phyloP scores from a whole-genome alignment of 345 rosid species.

The Rhodamnia argentea region DNA sequence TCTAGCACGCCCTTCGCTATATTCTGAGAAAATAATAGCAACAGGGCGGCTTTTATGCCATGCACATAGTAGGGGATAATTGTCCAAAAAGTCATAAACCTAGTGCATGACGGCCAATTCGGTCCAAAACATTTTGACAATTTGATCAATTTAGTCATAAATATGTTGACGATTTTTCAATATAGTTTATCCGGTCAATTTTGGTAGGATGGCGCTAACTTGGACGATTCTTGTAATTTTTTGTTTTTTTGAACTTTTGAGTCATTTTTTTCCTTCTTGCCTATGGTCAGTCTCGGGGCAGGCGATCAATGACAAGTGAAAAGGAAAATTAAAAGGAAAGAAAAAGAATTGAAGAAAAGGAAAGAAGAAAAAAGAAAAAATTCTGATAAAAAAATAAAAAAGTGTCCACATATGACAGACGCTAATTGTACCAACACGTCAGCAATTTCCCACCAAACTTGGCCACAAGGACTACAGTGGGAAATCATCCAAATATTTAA shows the following conservation, averaged over 20 bases:
- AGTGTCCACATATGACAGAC: too few species aligned
- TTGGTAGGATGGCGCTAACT: fast-evolving
- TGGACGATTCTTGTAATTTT: background rate
- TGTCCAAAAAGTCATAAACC: background rate
- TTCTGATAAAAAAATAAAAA: too few species aligned
- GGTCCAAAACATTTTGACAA: background rate
- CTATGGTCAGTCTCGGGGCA: too few species aligned
- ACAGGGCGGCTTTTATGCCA: background rate
- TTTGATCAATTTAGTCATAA: background rate
- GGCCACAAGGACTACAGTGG: too few species aligned
- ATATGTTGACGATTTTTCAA: background rate
- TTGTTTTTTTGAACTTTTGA: background rate
- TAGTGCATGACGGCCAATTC: fast-evolving
- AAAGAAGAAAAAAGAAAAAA: too few species aligned
- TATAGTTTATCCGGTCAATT: background rate
- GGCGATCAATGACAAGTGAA: too few species aligned
- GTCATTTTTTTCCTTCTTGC: background rate
- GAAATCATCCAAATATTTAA: too few species aligned
- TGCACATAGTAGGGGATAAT: background rate
- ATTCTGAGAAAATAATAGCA: background rate
- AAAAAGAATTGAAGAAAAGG: too few species aligned
- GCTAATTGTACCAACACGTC: too few species aligned
- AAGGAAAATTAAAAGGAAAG: too few species aligned
- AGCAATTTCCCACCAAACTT: too few species aligned
- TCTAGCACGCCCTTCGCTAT: background rate